These are phyloP conservation scores for Leptodontidium sp. DNA, from an alignment of 2,329 filamentous ascomycete species.

Conservation along the genomic window DNA sequence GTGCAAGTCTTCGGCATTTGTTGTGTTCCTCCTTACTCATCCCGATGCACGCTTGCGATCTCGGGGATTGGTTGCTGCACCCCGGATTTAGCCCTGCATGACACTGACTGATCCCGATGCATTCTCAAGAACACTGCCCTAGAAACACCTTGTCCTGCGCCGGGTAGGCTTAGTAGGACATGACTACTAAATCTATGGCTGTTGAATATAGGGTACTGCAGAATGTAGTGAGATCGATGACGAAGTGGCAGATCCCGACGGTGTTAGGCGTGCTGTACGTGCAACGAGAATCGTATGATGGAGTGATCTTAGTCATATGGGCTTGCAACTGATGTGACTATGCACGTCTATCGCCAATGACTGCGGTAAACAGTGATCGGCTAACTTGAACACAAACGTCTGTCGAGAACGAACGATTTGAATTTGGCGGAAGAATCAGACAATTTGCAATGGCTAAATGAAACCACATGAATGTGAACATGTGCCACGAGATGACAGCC, in stretches of 20 bases:
- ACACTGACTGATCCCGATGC: constrained; percentile 1
- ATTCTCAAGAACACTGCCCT: neutral
- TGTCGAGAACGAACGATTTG: no score
- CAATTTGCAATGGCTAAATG: no score
- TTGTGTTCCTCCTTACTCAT: constrained; percentile 4
- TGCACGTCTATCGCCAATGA: no score
- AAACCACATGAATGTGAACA: no score
- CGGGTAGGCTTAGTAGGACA: neutral
- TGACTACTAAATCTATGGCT: neutral
- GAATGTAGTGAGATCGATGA: neutral
- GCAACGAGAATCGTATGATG: neutral
- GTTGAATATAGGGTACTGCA: no score
- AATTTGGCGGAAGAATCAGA: no score
- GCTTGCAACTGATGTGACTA: no score
- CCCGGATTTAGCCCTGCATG: neutral
- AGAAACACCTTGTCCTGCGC: neutral
- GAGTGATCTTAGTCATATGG: no score
- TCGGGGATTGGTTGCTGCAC: constrained; percentile 12
- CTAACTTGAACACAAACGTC: no score
- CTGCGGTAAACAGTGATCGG: no score
- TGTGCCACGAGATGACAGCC: no score
- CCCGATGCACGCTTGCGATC: neutral
- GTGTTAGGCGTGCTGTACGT: neutral
- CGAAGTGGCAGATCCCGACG: neutral
- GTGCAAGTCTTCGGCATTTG: neutral